A percentile compares a stretch with the other conserved stretches of the same genome.
Evolutionary conservation across 805 yeast species (phyloP).

Genomic region (Priceomyces castillae): DNA sequence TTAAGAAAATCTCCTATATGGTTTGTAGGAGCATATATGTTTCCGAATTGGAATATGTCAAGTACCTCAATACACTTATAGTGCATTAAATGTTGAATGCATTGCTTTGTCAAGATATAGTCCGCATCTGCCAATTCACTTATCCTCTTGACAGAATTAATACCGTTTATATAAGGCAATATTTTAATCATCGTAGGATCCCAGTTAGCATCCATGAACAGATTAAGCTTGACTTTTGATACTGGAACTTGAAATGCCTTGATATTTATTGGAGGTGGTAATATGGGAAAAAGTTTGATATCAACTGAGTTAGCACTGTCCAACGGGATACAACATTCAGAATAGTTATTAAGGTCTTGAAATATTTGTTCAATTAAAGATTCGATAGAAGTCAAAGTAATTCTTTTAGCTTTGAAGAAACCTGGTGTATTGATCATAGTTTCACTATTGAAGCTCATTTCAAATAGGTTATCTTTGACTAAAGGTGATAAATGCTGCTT

Average conservation of each 20-base stretch:
- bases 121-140: conserved; percentile 81
- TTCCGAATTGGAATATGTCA: conserved; percentile 87
- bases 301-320: conserved; percentile 88
- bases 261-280: conserved; percentile 75
- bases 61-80: conserved; percentile 80
- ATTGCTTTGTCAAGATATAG: conserved; percentile 71
- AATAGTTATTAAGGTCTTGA: conserved; percentile 91
- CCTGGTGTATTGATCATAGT: conserved; percentile 28
- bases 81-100: conserved; percentile 88
- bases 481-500: conserved; percentile 8
- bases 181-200: conserved; percentile 94
- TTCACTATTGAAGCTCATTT: conserved; percentile 10
- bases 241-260: conserved; percentile 87
- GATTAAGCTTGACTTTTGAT: conserved; percentile 71
- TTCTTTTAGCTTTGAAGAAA: conserved; percentile 30
- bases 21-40: conserved; percentile 86
- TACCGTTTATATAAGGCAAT: conserved; percentile 81
- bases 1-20: conserved; percentile 65
- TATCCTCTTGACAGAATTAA: conserved; percentile 76
- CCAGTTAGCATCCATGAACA: conserved; percentile 87
- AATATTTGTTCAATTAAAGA: conserved; percentile 84
- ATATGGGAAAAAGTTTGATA: conserved; percentile 88
- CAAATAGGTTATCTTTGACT: conserved; percentile 8
- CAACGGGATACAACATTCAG: conserved; percentile 93
- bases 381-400: conserved; percentile 50